A percentile compares a stretch with the other conserved stretches of the same genome.
These are phyloP conservation scores for Claviceps sp. DNA, from an alignment of 2,329 filamentous ascomycete species.

Conservation along the genomic window DNA sequence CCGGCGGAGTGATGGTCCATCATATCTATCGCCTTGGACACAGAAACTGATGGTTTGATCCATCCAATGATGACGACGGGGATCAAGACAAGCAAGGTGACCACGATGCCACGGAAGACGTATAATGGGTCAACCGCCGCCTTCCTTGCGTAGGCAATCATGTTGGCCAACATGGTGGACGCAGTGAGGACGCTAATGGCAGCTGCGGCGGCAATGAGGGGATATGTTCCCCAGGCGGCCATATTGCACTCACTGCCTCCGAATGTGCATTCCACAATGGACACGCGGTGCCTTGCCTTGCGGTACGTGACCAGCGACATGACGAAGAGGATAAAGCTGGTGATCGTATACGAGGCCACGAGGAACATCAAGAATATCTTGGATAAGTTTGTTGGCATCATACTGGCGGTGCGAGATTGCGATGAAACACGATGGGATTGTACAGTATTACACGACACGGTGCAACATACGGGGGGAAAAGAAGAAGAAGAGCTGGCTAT, in stretches of 20 bases:
- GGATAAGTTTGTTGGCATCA: not conserved
- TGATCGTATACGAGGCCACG: slow-evolving; percentile 10
- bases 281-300: not conserved
- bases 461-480: not conserved
- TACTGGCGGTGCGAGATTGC: not conserved
- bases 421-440: not conserved
- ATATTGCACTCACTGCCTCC: not conserved
- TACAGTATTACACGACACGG: not conserved
- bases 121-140: slow-evolving; percentile 8
- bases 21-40: not conserved
- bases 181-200: slow-evolving; percentile 7
- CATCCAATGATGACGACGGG: slow-evolving; percentile 9
- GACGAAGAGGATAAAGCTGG: slow-evolving; percentile 12
- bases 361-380: slow-evolving; percentile 8
- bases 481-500: not conserved
- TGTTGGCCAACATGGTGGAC: slow-evolving; percentile 7
- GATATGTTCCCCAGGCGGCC: slow-evolving; percentile 8
- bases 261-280: not conserved
- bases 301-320: slow-evolving; percentile 7
- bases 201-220: slow-evolving; percentile 9
- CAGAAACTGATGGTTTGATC: not conserved
- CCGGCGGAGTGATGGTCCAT: too few relatives aligned
- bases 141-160: slow-evolving; percentile 4
- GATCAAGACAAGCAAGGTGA: slow-evolving; percentile 11
- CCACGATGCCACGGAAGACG: slow-evolving; percentile 13